Conservation (phyloP, 495 filamentous ascomycete species). For the Choiromyces venosus region DNA sequence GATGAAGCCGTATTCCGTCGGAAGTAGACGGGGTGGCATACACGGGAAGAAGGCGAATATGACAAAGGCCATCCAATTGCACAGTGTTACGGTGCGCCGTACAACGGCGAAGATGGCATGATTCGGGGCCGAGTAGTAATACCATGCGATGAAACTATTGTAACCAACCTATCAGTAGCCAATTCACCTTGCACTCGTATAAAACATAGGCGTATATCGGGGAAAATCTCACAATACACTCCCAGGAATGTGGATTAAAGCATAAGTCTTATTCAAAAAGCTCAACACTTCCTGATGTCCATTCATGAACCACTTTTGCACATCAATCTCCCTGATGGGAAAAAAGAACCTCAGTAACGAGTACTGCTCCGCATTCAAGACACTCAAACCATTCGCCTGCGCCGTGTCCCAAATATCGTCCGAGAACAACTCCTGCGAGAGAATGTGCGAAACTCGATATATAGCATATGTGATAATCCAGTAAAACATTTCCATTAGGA, state of each 20-base stretch:
- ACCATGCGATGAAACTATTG: conserved; percentile 59
- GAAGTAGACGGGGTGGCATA: conserved; percentile 61
- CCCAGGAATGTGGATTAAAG: conserved; percentile 62
- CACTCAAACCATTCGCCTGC: conserved; percentile 56
- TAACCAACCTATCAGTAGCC: neutral
- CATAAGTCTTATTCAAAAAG: conserved; percentile 58
- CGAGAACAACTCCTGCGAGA: conserved; percentile 55
- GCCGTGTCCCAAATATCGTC: conserved; percentile 64
- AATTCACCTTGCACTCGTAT: neutral
- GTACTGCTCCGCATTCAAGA: conserved; percentile 60
- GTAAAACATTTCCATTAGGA: conserved; percentile 74
- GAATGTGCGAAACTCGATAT: conserved; percentile 56
- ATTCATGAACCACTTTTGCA: conserved; percentile 59
- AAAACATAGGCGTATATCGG: conserved; percentile 9
- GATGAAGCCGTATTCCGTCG: conserved; percentile 56
- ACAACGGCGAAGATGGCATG: conserved; percentile 53
- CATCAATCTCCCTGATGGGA: conserved; percentile 51
- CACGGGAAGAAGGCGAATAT: conserved; percentile 60
- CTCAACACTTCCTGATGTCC: conserved; percentile 53
- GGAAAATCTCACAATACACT: conserved; percentile 54
- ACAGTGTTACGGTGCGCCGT: conserved; percentile 59
- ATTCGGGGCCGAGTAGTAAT: conserved; percentile 57
- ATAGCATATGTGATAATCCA: conserved; percentile 68
- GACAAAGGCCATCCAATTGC: conserved; percentile 57
- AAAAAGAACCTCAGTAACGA: conserved; percentile 53